Evolutionary conservation across 352 stramenopile species (phyloP).

Genomic region (Saprolegnia parasitica): DNA sequence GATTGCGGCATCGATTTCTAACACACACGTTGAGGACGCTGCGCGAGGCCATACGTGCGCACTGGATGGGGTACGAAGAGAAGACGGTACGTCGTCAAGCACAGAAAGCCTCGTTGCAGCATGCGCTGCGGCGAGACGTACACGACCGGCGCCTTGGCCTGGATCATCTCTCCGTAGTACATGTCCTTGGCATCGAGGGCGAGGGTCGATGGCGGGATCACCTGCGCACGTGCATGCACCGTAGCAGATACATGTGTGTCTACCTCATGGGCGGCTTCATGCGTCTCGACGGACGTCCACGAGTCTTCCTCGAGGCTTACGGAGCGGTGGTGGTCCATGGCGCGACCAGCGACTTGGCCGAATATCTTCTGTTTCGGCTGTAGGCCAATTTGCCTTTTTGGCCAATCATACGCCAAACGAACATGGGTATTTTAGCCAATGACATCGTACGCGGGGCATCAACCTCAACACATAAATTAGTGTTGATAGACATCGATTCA

Average conservation of each 20-base stretch:
- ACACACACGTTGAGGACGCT: background rate
- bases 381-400: background rate
- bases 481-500: background rate
- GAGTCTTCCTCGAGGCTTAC: constrained; percentile 62
- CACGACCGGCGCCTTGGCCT: constrained; percentile 64
- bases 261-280: constrained; percentile 76
- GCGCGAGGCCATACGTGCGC: background rate
- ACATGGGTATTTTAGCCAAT: background rate
- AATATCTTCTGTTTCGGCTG: background rate
- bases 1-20: constrained; percentile 30
- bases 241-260: constrained; percentile 75
- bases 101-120: constrained; percentile 47
- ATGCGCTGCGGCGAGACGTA: constrained; percentile 29
- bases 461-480: constrained; percentile 2
- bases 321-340: background rate
- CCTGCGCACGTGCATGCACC: constrained; percentile 51
- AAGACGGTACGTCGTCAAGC: constrained; percentile 64
- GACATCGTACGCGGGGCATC: background rate
- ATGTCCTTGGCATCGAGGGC: constrained; percentile 29
- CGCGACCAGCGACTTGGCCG: too few species aligned
- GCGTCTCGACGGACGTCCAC: constrained; percentile 76
- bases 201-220: constrained; percentile 11
- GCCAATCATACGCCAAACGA: background rate
- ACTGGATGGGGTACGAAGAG: constrained; percentile 73
- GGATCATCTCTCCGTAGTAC: constrained; percentile 58